A percentile compares a stretch with the other conserved stretches of the same genome.
Evolutionary conservation across 805 yeast genomes (phyloP).

Genomic region (Candida ortonii): DNA sequence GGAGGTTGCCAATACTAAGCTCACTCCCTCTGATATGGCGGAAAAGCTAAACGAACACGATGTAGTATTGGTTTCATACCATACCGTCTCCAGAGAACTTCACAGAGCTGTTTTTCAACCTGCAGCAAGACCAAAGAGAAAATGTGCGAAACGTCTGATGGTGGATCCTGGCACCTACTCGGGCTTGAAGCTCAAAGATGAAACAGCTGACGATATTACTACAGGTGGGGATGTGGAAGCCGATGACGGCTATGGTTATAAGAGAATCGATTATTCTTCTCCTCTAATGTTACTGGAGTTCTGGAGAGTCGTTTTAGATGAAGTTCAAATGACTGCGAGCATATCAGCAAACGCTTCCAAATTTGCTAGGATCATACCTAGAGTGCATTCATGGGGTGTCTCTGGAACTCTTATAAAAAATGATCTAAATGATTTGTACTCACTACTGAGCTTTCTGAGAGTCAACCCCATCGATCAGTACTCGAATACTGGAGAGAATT

Average conservation of each 20-base stretch:
- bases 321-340: conserved; percentile 87
- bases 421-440: conserved; percentile 62
- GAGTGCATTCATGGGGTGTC: conserved; percentile 94
- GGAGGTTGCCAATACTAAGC: conserved; percentile 20
- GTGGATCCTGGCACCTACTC: conserved; percentile 2
- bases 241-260: conserved; percentile 25
- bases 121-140: conserved; percentile 45
- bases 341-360: conserved; percentile 73
- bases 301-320: conserved; percentile 89
- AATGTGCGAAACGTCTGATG: conserved; percentile 32
- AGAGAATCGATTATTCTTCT: conserved; percentile 60
- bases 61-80: conserved; percentile 77
- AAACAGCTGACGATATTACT: conserved; percentile 2
- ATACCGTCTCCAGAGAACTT: conserved; percentile 66
- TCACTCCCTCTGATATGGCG: conserved; percentile 41
- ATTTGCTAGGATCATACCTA: conserved; percentile 74
- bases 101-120: conserved; percentile 77
- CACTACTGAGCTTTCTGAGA: conserved; percentile 66
- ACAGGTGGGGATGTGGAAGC: conserved; percentile 18
- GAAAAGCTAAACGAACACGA: conserved; percentile 61
- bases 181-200: conserved; percentile 5
- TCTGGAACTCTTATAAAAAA: conserved; percentile 89
- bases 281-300: conserved; percentile 81
- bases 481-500: conserved; percentile 15
- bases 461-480: conserved; percentile 56